Base-by-base conservation (phyloP, 2,329 filamentous ascomycete species). In the Diaporthe sp. region DNA sequence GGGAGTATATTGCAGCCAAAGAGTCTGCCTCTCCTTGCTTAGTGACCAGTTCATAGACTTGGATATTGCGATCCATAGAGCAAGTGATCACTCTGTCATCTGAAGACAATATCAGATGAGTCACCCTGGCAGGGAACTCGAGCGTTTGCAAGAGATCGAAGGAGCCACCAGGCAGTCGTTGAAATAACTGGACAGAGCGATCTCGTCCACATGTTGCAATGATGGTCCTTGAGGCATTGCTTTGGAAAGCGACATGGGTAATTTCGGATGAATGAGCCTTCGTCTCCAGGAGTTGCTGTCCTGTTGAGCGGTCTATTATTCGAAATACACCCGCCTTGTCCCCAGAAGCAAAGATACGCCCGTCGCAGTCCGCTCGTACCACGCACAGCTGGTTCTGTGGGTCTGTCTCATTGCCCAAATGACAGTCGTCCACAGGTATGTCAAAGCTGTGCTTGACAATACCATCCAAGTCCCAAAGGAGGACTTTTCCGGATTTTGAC, bases 131-230 rank as follows among this genome's bases (percentile, higher is more conserved):
- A 42, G 95, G 92, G 83, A 98, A 98, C 79, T 99, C 96, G 74
- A 98, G 90, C 0, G 97, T 99, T 83, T 99, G 97, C 70, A 98
- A 90, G 74, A 98, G 90, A 75, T 94, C 90, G 83, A 97, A 93
- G 3, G 84, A 85, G 3, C 91, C 89, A 17, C 84, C 86, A 1
- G 85, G 85, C 34, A 88, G 87, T 37, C 88, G 87, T 76, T 91
- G 88, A 82, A 98, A 98, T n/a, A 99, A 86, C 82, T 99, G 97
- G 1, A 96, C 91, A n/a, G 94, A 98, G 69, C 97, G 93, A 84
- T 99, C 97, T 78, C 97, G 90, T 49, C 95, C 94, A 81, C 94
- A 96, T 15, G 93, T 95, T 25, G 94, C 96, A 79, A 98, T 88
- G 61, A 98, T 86, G 49, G 91, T 89, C 62, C 86, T 88, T 1